Evolutionary conservation across 768 basidiomycete species (phyloP), one percentile per base, ranked within the genome.

Genomic region (Pleurotus tuber-regium): DNA sequence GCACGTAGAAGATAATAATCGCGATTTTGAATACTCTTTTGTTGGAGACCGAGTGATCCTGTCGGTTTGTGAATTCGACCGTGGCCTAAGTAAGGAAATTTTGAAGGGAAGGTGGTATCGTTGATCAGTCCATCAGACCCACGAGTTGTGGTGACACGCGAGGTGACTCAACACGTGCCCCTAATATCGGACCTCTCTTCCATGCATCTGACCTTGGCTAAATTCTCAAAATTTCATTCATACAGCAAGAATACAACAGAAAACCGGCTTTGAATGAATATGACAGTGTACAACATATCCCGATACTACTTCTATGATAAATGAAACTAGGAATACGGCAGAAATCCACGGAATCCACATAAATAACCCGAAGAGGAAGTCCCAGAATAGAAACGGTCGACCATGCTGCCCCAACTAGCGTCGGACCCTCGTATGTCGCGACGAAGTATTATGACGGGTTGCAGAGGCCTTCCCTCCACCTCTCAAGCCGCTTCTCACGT

Each of bases 351-450:
- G n/a, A n/a, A n/a, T n/a, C n/a, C 26, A 19, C 41, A 24, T 10
- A 33, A 31, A 48, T 48, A 48, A 35, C 31, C 35, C 31, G 28
- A 42, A 42, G 2, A 42, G 18, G 19, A 23, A 48, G 31, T 21
- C 29, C 31, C n/a, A 48, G 31, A 48, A 35, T 25, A 42, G 41
- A 42, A 42, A 21, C 9, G 12, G 41, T 21, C 41, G 21, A 8
- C 26, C 41, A 25, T 25, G 16, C 26, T 19, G 38, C 38, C n/a
- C n/a, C 8, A 26, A 18, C 16, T 48, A 48, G 29, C 31, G 46
- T 48, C 46, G 46, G 46, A 48, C 46, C 23, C 46, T 48, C 16
- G 46, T 19, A 29, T 31, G 18, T 19, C 46, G 46, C 46, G 46
- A 48, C 29, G 29, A 18, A 16, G 41, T 42, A 21, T 33, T 35